A percentile compares a stretch with the other conserved stretches of the same genome.
Conservation (phyloP, 371 early-diverging fungal species). For the Mortierella polycephala region DNA sequence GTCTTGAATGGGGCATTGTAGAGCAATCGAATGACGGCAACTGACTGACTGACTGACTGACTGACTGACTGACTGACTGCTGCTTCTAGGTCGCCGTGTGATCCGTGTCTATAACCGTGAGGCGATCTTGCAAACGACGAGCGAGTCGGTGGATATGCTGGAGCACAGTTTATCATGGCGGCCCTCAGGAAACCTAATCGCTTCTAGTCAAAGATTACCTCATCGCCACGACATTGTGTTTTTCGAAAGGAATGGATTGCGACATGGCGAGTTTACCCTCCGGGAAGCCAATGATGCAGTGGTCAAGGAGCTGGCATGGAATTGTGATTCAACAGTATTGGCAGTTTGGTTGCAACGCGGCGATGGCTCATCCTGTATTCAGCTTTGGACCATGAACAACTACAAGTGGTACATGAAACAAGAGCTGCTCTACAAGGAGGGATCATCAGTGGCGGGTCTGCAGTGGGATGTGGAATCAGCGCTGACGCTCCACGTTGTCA, state of each 20-base stretch:
- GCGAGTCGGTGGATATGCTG: conserved; percentile 83
- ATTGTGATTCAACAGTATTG: conserved; percentile 87
- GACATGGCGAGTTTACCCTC: conserved; percentile 93
- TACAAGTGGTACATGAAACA: conserved; percentile 97
- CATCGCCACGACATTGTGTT: conserved; percentile 92
- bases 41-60: neutral
- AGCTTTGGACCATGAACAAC: conserved; percentile 93
- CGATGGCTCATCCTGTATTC: conserved; percentile 60
- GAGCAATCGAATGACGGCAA: too few relatives aligned
- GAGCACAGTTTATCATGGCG: conserved; percentile 90
- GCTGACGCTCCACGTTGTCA: conserved; percentile 68
- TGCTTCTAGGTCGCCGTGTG: conserved; percentile 64
- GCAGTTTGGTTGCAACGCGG: conserved; percentile 73
- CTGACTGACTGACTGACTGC: neutral
- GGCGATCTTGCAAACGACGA: conserved; percentile 81
- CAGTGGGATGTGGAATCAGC: conserved; percentile 82
- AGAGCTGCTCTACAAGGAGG: conserved; percentile 61
- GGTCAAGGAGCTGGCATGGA: conserved; percentile 76
- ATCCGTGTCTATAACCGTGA: conserved; percentile 90
- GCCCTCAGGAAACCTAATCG: conserved; percentile 91
- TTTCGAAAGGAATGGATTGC: conserved; percentile 93
- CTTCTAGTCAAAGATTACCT: conserved; percentile 81
- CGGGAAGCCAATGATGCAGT: conserved; percentile 61
- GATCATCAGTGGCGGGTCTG: conserved; percentile 58
- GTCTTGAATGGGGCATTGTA: too few relatives aligned